Base-by-base conservation (phyloP, 2,329 filamentous ascomycete genomes). In the Leptosphaerulina australis region DNA sequence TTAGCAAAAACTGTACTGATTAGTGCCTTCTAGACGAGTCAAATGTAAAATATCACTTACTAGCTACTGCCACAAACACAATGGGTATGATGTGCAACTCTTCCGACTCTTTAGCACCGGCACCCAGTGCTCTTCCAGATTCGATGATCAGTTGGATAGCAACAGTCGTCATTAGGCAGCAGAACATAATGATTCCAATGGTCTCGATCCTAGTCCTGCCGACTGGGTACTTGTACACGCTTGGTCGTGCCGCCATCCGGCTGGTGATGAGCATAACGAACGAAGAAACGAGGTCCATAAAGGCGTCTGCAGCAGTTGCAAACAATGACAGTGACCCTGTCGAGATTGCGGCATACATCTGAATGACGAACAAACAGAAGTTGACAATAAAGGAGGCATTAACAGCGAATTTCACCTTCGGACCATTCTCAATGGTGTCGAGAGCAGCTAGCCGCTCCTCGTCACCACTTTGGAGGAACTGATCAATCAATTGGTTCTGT, bases 271-370 rank as follows among this genome's bases (percentile, higher is more conserved):
- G 77, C 77, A 87, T 85, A 38, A 86, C 83, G 31, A 80, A 77
- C 1, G 84, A 86, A 24, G 82, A 86, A 9, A 87, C 81, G 28
- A 86, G 78, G 62, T 87, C 83, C 79, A 87, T 82, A 67, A 85
- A 84, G 4, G 83, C 83, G 72, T 87, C 84, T 34, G 84, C 83
- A 20, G 84, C 81, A n/a, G 83, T 86, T 12, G 83, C 83, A 54
- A 87, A 85, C 15, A 87, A 76, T 1, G 83, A 83, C 52, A 87
- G 74, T 12, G 83, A 86, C 9, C 80, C 80, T 1, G 81, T 84
- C 25, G 79, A 79, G 44, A 83, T 71, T 41, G 81, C 81, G 31
- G 81, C 82, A 62, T 84, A 84, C 44, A 83, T 67, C 71, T 84
- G 81, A 50, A 84, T 83, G 63, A 81, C 58, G 59, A 83, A 83